Percentiles rank a stretch among this genome's conserved stretches.
phyloP scores from a whole-genome alignment of 768 basidiomycete genomes.

The Mrakia blollopis region DNA sequence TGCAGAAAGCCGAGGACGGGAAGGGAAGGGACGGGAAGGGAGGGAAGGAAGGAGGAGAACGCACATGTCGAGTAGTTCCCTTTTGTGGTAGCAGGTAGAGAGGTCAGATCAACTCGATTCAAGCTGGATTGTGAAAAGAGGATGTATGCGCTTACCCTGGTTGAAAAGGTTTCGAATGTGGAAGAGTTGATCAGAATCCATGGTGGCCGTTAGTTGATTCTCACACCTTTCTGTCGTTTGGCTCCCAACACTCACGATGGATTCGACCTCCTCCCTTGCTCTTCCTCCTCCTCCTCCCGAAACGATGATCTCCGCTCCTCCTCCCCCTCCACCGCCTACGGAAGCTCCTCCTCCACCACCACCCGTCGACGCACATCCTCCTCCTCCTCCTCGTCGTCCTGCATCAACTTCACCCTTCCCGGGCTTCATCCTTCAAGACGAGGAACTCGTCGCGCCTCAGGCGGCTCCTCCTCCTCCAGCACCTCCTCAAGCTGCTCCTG shows the following conservation, averaged over 20 bases:
- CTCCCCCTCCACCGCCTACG: background rate
- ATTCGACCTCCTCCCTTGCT: background rate
- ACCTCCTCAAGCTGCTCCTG: background rate
- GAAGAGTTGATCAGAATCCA: conserved; percentile 49
- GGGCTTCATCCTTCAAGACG: no score
- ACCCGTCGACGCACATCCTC: background rate
- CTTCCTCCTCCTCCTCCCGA: background rate
- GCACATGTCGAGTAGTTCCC: conserved; percentile 24
- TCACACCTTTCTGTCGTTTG: no score
- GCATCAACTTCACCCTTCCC: no score
- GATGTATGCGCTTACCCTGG: conserved; percentile 52
- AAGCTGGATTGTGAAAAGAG: background rate
- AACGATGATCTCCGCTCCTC: no score
- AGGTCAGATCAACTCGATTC: background rate
- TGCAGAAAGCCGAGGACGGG: conserved; percentile 39
- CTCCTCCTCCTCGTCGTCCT: background rate
- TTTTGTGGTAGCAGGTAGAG: background rate
- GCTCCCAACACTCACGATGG: background rate
- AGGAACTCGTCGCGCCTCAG: no score
- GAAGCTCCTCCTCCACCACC: background rate
- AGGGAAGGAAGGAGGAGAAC: conserved; percentile 46
- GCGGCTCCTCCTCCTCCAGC: background rate
- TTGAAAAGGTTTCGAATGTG: conserved; percentile 70
- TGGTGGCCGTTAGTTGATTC: background rate
- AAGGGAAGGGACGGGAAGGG: conserved; percentile 63